These are phyloP conservation scores for Zarea fungicola DNA, from an alignment of 2,329 filamentous ascomycete genomes.

Conservation along the genomic window DNA sequence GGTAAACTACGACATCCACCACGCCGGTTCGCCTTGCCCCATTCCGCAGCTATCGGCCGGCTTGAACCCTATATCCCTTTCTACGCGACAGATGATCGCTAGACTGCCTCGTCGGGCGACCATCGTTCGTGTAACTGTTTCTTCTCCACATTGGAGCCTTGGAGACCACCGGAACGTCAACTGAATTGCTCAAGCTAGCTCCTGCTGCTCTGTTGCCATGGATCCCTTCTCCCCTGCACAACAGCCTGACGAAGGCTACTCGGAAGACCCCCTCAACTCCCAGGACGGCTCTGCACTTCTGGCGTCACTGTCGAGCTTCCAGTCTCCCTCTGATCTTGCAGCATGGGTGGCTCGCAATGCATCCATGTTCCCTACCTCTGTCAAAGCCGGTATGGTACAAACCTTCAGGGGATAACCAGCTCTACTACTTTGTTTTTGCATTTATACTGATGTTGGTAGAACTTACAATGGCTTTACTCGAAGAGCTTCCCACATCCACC, in stretches of 20 bases:
- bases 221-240: constrained; percentile 46
- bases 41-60: not conserved
- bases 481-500: constrained; percentile 71
- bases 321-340: constrained; percentile 40
- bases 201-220: constrained; percentile 26
- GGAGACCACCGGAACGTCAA: not conserved
- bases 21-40: not conserved
- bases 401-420: not conserved
- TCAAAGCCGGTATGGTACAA: constrained; percentile 43
- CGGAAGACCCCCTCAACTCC: constrained; percentile 62
- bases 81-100: constrained; percentile 5
- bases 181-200: not conserved
- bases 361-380: constrained; percentile 41
- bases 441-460: constrained; percentile 44
- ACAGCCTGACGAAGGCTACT: constrained; percentile 80
- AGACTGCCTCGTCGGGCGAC: not conserved
- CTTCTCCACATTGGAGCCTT: not conserved
- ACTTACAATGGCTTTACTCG: constrained; percentile 72
- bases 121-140: not conserved
- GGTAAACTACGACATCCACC: not conserved
- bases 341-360: constrained; percentile 47
- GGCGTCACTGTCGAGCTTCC: constrained; percentile 28
- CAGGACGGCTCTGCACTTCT: constrained; percentile 29
- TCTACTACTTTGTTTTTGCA: not conserved
- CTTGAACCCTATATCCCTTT: not conserved